Evolutionary conservation across 1,284 basidiomycete genomes (phyloP), one percentile per base, ranked within the genome.

Genomic region (Fomitopsis betulina): DNA sequence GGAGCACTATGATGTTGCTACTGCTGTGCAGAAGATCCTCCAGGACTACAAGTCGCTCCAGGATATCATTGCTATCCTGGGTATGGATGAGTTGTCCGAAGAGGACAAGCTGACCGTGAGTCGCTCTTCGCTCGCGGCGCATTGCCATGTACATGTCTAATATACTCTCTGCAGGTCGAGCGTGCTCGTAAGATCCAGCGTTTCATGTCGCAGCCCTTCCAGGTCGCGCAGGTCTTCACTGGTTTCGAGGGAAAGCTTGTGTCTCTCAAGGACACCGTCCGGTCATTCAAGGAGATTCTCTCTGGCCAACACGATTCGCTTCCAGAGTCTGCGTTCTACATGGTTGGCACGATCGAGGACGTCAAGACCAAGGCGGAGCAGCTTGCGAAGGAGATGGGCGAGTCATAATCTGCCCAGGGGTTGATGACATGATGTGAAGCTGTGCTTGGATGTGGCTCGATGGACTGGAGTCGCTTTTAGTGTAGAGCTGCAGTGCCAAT

Each of bases 121-220:
- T 77, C 37, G 40, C 39, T 15, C 35, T 9, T 35, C 10, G 13
- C 38, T 40, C 42, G 42, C 27, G 6, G 53, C 56, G 23, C 50
- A 57, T 25, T 1, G 51, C 5, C 43, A 8, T 30, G 23, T 25
- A 42, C 13, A 52, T 42, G 6, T 12, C 42, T 25, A 17, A 54
- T 40, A 23, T 10, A 53, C 38, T 67, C 30, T 54, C n/a, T 7
- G 27, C 60, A 90, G 87, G 87, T 91, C 73, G 88, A 93, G 77
- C 91, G 92, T 76, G 90, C 91, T 62, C 90, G 90, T 76, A 93
- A 93, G 79, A 93, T 93, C 68, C 91, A 93, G 75, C 90, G 91
- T 85, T 97, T 97, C 92, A 97, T 98, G 96, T 97, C 94, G 67
- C 95, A 99, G 81, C 96, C 96, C 63, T 99, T 98, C 93, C 91